phyloP scores from a whole-genome alignment of 805 yeast genomes.

The Suhomyces kilbournensis region DNA sequence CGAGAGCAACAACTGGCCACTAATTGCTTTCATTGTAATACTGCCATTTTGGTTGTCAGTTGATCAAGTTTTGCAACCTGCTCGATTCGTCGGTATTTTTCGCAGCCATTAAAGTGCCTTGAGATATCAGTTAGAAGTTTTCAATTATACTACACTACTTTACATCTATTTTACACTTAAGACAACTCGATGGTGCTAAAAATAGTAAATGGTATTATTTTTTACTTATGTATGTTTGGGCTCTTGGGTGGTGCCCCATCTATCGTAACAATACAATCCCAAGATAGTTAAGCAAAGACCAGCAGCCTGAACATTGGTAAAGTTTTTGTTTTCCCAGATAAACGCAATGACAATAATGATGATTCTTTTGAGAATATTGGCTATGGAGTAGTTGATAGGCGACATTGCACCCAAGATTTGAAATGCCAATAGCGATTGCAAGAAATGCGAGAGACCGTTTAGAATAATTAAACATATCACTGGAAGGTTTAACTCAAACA shows the following conservation, averaged over 20 bases:
- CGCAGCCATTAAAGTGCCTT: not conserved
- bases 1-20: too few species aligned
- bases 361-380: slow-evolving; percentile 72
- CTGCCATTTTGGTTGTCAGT: not conserved
- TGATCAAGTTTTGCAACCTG: not conserved
- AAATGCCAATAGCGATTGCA: slow-evolving; percentile 72
- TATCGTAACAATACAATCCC: slow-evolving; percentile 43
- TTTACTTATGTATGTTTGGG: not conserved
- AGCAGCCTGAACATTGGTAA: slow-evolving; percentile 27
- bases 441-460: slow-evolving; percentile 70
- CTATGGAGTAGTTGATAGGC: slow-evolving; percentile 79
- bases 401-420: slow-evolving; percentile 68
- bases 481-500: slow-evolving; percentile 28
- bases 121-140: too few species aligned
- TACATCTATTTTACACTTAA: not conserved
- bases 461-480: slow-evolving; percentile 42
- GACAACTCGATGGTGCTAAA: too few species aligned
- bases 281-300: slow-evolving; percentile 37
- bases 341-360: slow-evolving; percentile 66
- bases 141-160: not conserved
- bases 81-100: not conserved
- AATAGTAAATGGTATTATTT: too few species aligned
- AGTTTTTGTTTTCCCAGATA: slow-evolving; percentile 53
- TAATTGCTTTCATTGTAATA: too few species aligned
- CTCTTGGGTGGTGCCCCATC: slow-evolving; percentile 30